A percentile compares a stretch with the other conserved stretches of the same genome.
phyloP scores from a whole-genome alignment of 768 basidiomycete species.

The Leccinum ochraceum region DNA sequence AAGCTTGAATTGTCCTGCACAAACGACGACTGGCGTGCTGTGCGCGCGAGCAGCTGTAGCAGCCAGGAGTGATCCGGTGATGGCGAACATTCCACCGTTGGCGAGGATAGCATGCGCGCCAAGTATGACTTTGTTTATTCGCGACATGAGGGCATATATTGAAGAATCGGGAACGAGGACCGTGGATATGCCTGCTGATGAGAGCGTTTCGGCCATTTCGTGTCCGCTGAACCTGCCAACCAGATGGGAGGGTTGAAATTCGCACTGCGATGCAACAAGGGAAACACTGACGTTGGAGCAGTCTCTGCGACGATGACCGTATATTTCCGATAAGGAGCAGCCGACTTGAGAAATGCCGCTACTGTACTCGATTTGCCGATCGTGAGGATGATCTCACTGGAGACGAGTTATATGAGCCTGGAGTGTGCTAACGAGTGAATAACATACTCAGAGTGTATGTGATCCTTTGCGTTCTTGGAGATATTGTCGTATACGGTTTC shows the following conservation, averaged over 20 bases:
- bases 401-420: not conserved
- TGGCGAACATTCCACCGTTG: conserved; percentile 93
- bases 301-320: conserved; percentile 97
- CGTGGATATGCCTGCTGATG: conserved; percentile 82
- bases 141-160: conserved; percentile 93
- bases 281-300: conserved; percentile 75
- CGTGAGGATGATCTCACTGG: conserved; percentile 91
- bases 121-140: conserved; percentile 94
- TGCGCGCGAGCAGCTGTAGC: conserved; percentile 88
- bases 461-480: conserved; percentile 91
- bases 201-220: conserved; percentile 80
- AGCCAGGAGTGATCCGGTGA: conserved; percentile 81
- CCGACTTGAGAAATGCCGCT: conserved; percentile 89
- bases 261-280: conserved; percentile 2
- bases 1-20: conserved; percentile 95
- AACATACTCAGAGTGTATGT: conserved; percentile 96
- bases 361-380: conserved; percentile 95
- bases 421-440: not conserved
- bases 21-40: conserved; percentile 90
- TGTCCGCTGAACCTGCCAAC: conserved; percentile 74
- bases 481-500: conserved; percentile 96
- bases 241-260: conserved; percentile 3
- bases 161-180: conserved; percentile 97
- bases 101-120: conserved; percentile 96
- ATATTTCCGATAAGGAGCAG: conserved; percentile 86